Conservation (phyloP, 768 basidiomycete species). For the Rhodosporidiobolus sp. region DNA sequence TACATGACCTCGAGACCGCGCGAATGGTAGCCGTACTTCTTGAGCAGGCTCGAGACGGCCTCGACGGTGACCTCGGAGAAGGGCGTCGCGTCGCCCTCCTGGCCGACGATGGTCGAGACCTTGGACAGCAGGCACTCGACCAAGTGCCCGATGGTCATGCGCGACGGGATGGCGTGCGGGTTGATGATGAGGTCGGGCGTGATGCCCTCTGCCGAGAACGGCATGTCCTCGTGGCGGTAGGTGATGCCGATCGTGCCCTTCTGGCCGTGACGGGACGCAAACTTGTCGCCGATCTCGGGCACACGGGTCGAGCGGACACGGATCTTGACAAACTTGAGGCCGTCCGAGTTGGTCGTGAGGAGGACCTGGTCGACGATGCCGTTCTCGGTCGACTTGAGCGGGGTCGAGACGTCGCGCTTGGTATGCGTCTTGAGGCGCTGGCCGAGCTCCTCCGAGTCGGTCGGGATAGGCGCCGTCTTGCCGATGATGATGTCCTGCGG, state of each 20-base stretch:
- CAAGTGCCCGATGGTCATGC: conserved; percentile 99
- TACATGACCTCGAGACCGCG: conserved; percentile 98
- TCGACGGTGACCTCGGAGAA: conserved; percentile 98
- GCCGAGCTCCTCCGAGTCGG: conserved; percentile 94
- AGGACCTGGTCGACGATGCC: conserved; percentile 97
- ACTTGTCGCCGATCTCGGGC: conserved; percentile 98
- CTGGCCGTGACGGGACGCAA: conserved; percentile 98
- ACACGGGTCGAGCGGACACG: conserved; percentile 92
- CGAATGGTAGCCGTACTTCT: conserved; percentile 88
- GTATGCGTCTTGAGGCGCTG: conserved; percentile 91
- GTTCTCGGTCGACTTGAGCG: conserved; percentile 94
- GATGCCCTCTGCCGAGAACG: conserved; percentile 94
- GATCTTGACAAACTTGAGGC: conserved; percentile 97
- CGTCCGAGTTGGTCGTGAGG: conserved; percentile 92
- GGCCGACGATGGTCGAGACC: conserved; percentile 90
- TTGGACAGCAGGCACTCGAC: conserved; percentile 97
- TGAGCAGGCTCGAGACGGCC: conserved; percentile 86
- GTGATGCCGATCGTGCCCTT: conserved; percentile 99
- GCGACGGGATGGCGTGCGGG: conserved; percentile 98
- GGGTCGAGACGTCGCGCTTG: conserved; percentile 92
- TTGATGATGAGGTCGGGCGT: conserved; percentile 98
- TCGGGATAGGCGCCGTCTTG: conserved; percentile 94
- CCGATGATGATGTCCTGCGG: conserved; percentile 88
- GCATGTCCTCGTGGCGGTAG: conserved; percentile 99
- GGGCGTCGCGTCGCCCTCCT: conserved; percentile 97